phyloP scores from a whole-genome alignment of 495 filamentous ascomycete species.

The Entonaema liquescens region DNA sequence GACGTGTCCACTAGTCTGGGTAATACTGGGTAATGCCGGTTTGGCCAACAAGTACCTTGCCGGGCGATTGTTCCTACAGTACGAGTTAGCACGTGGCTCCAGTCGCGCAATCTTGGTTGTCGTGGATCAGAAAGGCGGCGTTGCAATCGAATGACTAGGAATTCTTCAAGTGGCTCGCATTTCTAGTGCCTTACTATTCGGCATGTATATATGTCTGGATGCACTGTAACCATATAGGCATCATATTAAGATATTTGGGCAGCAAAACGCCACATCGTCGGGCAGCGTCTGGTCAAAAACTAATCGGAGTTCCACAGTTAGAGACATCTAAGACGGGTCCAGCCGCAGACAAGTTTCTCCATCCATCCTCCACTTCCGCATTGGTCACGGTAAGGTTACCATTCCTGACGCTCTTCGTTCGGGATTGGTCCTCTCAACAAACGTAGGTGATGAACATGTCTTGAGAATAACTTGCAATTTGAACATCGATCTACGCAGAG shows the following conservation, averaged over 20 bases:
- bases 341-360: slow-evolving; percentile 35
- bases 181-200: slow-evolving; percentile 25
- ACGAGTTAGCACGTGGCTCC: slow-evolving; percentile 46
- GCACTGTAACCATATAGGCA: slow-evolving; percentile 31
- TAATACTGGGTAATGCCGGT: slow-evolving; percentile 31
- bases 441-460: slow-evolving; percentile 17
- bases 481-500: slow-evolving; percentile 24
- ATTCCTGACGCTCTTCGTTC: slow-evolving; percentile 26
- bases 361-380: slow-evolving; percentile 30
- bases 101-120: slow-evolving; percentile 33
- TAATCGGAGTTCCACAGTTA: slow-evolving; percentile 29
- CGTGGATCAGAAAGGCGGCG: slow-evolving; percentile 26
- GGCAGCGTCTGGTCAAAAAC: slow-evolving; percentile 36
- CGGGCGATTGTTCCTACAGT: slow-evolving; percentile 34
- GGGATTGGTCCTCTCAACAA: slow-evolving; percentile 30
- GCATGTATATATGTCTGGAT: slow-evolving; percentile 25
- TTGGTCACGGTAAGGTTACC: slow-evolving; percentile 28
- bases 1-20: slow-evolving; percentile 37
- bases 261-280: slow-evolving; percentile 35
- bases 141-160: slow-evolving; percentile 28
- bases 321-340: slow-evolving; percentile 33
- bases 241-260: slow-evolving; percentile 39
- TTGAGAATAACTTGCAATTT: slow-evolving; percentile 20
- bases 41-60: slow-evolving; percentile 31
- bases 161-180: slow-evolving; percentile 30